Conservation (phyloP, 805 yeast species). For the Priceomyces haplophilus region DNA sequence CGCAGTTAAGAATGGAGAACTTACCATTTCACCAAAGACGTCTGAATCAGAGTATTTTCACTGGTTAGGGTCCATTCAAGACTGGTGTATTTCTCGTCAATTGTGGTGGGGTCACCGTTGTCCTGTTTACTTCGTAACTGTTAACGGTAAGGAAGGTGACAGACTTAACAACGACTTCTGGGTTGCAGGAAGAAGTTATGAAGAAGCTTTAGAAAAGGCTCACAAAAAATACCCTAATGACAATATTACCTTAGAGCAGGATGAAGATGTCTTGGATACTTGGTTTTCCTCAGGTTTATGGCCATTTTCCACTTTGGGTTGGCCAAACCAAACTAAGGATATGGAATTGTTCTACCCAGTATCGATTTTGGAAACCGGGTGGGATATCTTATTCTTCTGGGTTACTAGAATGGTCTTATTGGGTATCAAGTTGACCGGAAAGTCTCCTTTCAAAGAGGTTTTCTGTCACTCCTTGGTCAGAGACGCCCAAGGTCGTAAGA, state of each 20-base stretch:
- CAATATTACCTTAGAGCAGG: conserved; percentile 80
- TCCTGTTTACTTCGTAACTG: conserved; percentile 84
- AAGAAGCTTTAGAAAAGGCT: conserved; percentile 86
- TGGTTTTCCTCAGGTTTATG: conserved; percentile 98
- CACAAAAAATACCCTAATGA: conserved; percentile 63
- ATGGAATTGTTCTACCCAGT: conserved; percentile 80
- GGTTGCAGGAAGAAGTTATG: conserved; percentile 83
- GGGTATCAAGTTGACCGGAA: conserved; percentile 85
- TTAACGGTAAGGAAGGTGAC: conserved; percentile 72
- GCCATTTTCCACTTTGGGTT: conserved; percentile 96
- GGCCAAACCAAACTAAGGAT: conserved; percentile 83
- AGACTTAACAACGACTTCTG: conserved; percentile 68
- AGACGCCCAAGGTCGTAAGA: conserved; percentile 98
- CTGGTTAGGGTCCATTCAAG: conserved; percentile 95
- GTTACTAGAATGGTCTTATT: conserved; percentile 93
- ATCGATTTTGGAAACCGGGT: conserved; percentile 95
- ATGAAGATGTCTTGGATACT: conserved; percentile 96
- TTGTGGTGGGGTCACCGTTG: conserved; percentile 97
- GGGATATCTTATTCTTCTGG: conserved; percentile 99
- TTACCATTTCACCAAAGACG: conserved; percentile 79
- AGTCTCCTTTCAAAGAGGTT: conserved; percentile 91
- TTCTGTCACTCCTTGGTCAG: conserved; percentile 98
- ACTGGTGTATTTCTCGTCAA: conserved; percentile 98
- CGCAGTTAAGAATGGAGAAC: conserved; percentile 79
- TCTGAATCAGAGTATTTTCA: conserved; percentile 92